Base-by-base conservation (phyloP, 495 filamentous ascomycete species). In the Penicillium turbatum region DNA sequence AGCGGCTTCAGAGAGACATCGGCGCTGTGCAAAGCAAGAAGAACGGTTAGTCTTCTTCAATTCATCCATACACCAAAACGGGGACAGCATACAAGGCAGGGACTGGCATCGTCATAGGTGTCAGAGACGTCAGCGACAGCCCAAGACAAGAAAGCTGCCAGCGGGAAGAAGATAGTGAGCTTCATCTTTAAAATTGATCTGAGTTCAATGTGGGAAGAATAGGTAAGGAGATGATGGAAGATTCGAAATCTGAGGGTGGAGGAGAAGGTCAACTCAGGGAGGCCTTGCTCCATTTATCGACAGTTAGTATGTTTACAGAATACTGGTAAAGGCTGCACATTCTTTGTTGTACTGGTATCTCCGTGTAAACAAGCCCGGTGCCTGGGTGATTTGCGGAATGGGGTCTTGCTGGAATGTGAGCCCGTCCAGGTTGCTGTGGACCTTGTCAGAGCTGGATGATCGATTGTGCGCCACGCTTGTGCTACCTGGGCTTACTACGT, bases 111-210 rank as follows among this genome's bases (percentile, higher is more conserved):
- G 2, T 31, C 42, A 24, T 2, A 24, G 2, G 21, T 4, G 21
- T 24, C 24, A n/a, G 24, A n/a, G 39, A 11, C 17, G 21, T 62
- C 59, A 36, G 61, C 64, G n/a, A 48, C 48, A 3, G 54, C 39
- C 32, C 59, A 56, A 37, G 61, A 55, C 11, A 67, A 40, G 58
- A 67, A 62, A 21, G 59, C 51, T 9, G 64, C 49, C 19, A 67
- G 54, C 5, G 64, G 64, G 17, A 60, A 42, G 54, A 60, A 60
- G 42, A 62, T 60, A 0, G 61, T 65, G 38, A 67, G 62, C 56
- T 60, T 67, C 64, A 67, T 67, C 36, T 55, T 60, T 46, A 49
- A 5, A 10, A 37, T 41, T 21, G 42, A 8, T n/a, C 26, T 52
- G 21, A 42, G 12, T 24, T 16, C 2, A 31, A 26, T 5, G 44